Evolutionary conservation across 768 basidiomycete species (phyloP).

Genomic region (Kwoniella europaea): DNA sequence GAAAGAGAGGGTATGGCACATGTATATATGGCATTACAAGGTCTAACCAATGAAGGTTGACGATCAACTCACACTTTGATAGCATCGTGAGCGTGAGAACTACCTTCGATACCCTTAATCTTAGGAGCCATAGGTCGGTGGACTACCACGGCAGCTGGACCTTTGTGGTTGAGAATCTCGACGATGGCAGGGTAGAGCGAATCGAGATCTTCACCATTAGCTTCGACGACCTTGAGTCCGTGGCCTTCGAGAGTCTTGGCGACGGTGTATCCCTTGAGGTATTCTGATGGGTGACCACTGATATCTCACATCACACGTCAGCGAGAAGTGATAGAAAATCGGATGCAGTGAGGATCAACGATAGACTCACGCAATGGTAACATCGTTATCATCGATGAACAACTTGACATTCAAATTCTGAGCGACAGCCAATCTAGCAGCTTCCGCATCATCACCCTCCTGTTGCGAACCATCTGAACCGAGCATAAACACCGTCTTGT

Average conservation of each 20-base stretch:
- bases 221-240: constrained; percentile 75
- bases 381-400: constrained; percentile 87
- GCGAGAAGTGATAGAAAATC: neutral
- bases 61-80: constrained; percentile 33
- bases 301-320: neutral
- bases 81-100: constrained; percentile 74
- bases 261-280: constrained; percentile 77
- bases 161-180: constrained; percentile 66
- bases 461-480: constrained; percentile 91
- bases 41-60: neutral
- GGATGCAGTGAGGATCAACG: too few species aligned
- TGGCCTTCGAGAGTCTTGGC: constrained; percentile 77
- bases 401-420: constrained; percentile 82
- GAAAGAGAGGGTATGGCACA: too few species aligned
- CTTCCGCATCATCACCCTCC: constrained; percentile 89
- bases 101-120: constrained; percentile 77
- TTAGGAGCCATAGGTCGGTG: constrained; percentile 75
- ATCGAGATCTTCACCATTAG: constrained; percentile 79
- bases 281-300: constrained; percentile 80
- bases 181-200: constrained; percentile 72
- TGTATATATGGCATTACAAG: too few species aligned
- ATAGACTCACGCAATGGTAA: constrained; percentile 70
- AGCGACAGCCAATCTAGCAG: constrained; percentile 83
- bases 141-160: constrained; percentile 77
- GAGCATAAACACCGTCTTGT: constrained; percentile 77